A percentile compares a stretch with the other conserved stretches of the same genome.
These are phyloP conservation scores for Akebia trifoliata DNA, from an alignment of 164 flowering plant species.

Conservation along the genomic window DNA sequence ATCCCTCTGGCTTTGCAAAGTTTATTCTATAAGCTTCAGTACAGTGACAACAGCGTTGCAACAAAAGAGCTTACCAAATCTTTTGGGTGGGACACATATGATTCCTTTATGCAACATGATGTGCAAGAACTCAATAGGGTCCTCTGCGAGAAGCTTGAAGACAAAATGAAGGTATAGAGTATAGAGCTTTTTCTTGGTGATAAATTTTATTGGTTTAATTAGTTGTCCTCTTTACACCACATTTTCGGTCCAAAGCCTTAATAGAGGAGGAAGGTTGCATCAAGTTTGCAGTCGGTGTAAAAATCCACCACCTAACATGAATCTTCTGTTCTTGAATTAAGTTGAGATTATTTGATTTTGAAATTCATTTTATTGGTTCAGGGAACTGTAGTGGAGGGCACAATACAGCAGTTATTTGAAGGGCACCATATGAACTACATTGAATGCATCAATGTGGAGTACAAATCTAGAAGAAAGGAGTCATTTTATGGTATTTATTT, in stretches of 20 bases:
- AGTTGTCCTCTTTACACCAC: too few species aligned
- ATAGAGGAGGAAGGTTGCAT: too few species aligned
- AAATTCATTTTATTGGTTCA: slow-evolving; percentile 11
- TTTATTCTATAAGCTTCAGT: slow-evolving; percentile 63
- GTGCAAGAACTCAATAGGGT: slow-evolving; percentile 62
- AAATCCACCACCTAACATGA: too few species aligned
- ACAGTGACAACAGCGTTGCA: slow-evolving; percentile 60
- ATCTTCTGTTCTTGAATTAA: too few species aligned
- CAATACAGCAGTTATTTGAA: slow-evolving; percentile 71
- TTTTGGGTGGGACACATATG: slow-evolving; percentile 65
- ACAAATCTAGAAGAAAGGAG: slow-evolving; percentile 61
- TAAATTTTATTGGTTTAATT: not conserved
- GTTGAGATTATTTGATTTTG: not conserved
- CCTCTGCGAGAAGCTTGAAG: slow-evolving; percentile 57
- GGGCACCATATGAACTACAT: slow-evolving; percentile 69
- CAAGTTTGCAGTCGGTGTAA: too few species aligned
- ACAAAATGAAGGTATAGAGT: slow-evolving; percentile 55
- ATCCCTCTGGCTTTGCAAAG: slow-evolving; percentile 67
- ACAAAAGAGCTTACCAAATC: slow-evolving; percentile 67
- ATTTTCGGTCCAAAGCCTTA: too few species aligned
- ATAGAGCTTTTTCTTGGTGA: not conserved
- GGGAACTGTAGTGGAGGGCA: slow-evolving; percentile 81
- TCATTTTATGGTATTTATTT: slow-evolving; percentile 55
- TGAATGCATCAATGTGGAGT: slow-evolving; percentile 70
- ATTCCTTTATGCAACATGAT: slow-evolving; percentile 65